phyloP scores from a whole-genome alignment of 1,284 basidiomycete genomes.

The Leucoagaricus sp. region DNA sequence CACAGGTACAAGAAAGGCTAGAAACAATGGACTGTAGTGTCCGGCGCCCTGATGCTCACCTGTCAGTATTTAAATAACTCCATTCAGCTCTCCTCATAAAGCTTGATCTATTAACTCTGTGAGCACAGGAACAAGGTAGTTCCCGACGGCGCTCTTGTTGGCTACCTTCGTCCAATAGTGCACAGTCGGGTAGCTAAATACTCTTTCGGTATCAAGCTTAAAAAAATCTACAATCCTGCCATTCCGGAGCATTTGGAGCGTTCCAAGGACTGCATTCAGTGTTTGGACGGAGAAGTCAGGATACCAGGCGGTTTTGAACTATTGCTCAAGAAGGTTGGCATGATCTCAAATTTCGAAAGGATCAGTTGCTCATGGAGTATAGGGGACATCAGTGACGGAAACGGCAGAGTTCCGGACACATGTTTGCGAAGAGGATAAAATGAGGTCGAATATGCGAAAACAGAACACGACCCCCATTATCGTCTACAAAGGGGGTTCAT shows the following conservation, averaged over 20 bases:
- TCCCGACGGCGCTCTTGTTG: slow-evolving; percentile 57
- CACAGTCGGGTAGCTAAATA: slow-evolving; percentile 44
- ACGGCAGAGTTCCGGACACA: slow-evolving; percentile 19
- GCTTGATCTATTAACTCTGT: no score
- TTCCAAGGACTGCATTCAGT: not conserved
- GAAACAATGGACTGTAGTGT: slow-evolving; percentile 21
- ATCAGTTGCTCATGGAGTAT: not conserved
- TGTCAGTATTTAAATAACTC: slow-evolving; percentile 20
- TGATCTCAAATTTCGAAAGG: no score
- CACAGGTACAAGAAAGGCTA: slow-evolving; percentile 22
- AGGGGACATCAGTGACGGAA: slow-evolving; percentile 21
- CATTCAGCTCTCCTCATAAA: not conserved
- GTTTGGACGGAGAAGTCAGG: not conserved
- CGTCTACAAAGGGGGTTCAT: slow-evolving; percentile 38
- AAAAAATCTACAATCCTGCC: not conserved
- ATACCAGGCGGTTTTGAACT: not conserved
- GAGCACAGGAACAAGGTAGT: slow-evolving; percentile 27
- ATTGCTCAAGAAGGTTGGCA: slow-evolving; percentile 2
- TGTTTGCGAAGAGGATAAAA: slow-evolving; percentile 6
- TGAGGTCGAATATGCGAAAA: not conserved
- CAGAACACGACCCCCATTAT: slow-evolving; percentile 24
- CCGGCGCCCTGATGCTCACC: slow-evolving; percentile 30
- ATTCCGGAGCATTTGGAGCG: not conserved
- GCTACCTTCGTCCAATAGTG: slow-evolving; percentile 52
- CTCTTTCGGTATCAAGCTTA: slow-evolving; percentile 38